Percentiles rank a stretch among this genome's conserved stretches.
Evolutionary conservation across 768 basidiomycete species (phyloP).

Genomic region (Tulasnella sp.): DNA sequence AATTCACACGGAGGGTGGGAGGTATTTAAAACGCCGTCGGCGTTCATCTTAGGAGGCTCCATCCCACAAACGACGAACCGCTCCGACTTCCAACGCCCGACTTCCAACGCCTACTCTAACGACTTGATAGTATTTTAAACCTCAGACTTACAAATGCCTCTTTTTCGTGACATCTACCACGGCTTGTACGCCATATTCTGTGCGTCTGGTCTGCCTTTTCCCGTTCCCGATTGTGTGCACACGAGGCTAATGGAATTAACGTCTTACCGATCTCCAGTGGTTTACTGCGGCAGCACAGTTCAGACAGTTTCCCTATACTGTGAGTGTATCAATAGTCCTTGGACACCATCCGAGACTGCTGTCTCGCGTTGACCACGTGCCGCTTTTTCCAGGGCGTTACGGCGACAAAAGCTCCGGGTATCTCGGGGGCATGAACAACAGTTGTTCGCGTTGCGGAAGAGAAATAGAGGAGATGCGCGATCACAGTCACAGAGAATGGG

Average conservation of each 20-base stretch:
- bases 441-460: not conserved
- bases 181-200: not conserved
- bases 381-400: not conserved
- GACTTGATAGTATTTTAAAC: not conserved
- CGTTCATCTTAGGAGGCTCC: not conserved
- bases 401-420: not conserved
- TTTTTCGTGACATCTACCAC: not conserved
- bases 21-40: too few relatives aligned
- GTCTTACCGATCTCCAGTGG: not conserved
- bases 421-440: not conserved
- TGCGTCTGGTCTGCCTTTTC: not conserved
- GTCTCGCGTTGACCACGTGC: too few relatives aligned
- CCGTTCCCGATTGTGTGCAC: not conserved
- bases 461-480: not conserved
- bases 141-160: not conserved
- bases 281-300: not conserved
- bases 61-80: not conserved
- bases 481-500: not conserved
- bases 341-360: not conserved
- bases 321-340: not conserved
- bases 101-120: too few relatives aligned
- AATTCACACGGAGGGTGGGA: too few relatives aligned
- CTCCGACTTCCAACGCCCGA: not conserved
- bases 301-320: not conserved
- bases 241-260: not conserved